Conservation (phyloP, 2,329 filamentous ascomycete species). For the Verticillium dahliae region DNA sequence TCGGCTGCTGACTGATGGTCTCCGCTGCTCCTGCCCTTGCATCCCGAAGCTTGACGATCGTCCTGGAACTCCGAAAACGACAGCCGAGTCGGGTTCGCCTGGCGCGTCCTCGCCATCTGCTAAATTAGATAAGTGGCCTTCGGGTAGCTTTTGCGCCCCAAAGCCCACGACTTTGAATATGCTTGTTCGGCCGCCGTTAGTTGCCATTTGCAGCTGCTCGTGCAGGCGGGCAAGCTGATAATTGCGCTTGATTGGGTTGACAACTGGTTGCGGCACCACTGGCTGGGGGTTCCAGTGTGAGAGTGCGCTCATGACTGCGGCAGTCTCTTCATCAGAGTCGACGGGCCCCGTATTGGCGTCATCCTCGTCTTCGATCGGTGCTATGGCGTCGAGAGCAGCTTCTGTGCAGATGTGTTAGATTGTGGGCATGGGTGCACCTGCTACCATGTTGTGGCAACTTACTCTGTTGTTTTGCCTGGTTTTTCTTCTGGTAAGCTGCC, state of each 20-base stretch:
- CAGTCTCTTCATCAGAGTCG: conserved; percentile 92
- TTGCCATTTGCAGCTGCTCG: conserved; percentile 60
- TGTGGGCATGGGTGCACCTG: conserved; percentile 10
- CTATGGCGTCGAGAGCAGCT: conserved; percentile 90
- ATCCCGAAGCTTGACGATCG: conserved; percentile 41
- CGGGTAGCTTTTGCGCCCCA: conserved; percentile 47
- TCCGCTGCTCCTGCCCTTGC: conserved; percentile 31
- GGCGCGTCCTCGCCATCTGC: conserved; percentile 46
- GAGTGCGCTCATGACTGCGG: conserved; percentile 77
- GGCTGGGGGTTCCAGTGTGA: conserved; percentile 72
- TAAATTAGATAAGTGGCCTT: conserved; percentile 37
- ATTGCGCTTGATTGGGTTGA: conserved; percentile 55
- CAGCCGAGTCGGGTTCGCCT: conserved; percentile 47
- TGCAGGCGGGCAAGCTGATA: conserved; percentile 58
- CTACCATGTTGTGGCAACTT: conserved; percentile 28
- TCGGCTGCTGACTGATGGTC: conserved; percentile 39
- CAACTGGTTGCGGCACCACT: conserved; percentile 59
- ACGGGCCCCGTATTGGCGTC: conserved; percentile 74
- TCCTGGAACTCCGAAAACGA: conserved; percentile 26
- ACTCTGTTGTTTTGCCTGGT: conserved; percentile 97
- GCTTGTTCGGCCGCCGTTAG: conserved; percentile 58
- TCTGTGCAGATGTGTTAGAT: conserved; percentile 43
- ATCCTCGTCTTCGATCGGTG: conserved; percentile 79
- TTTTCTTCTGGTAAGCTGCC: conserved; percentile 90
- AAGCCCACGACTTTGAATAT: conserved; percentile 56